These are phyloP conservation scores for Hyaloscypha variabilis DNA, from an alignment of 495 filamentous ascomycete genomes.

Conservation along the genomic window DNA sequence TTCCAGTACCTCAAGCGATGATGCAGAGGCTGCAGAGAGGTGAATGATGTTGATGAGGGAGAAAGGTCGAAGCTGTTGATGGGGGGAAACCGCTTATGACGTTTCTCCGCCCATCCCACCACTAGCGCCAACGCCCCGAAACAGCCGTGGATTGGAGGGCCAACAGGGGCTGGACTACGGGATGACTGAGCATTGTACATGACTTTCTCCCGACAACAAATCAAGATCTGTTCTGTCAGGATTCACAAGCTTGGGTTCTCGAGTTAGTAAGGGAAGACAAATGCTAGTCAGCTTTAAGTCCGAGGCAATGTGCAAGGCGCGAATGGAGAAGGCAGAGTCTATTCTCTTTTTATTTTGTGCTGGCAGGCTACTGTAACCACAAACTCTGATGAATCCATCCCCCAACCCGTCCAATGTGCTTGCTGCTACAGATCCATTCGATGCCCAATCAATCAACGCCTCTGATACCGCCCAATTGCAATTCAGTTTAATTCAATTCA, in stretches of 20 bases:
- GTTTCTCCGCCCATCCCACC: constrained; percentile 22
- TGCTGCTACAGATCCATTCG: constrained; percentile 1
- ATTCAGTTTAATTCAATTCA: not conserved
- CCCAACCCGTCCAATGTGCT: not conserved
- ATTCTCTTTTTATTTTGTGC: not conserved
- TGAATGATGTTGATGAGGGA: not conserved
- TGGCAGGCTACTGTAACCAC: not conserved
- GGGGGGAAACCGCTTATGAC: constrained; percentile 19
- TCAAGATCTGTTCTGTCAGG: not conserved
- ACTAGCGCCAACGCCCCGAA: constrained; percentile 9
- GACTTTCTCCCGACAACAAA: not conserved
- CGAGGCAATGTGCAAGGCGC: not conserved
- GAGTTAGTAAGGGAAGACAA: not conserved
- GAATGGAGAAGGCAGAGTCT: not conserved
- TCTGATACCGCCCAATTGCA: not conserved
- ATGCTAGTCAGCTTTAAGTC: not conserved
- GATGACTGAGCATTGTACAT: constrained; percentile 28
- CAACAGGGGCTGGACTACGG: not conserved
- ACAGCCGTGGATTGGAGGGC: not conserved
- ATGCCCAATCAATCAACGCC: constrained; percentile 1
- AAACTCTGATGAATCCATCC: not conserved
- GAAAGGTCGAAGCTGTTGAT: constrained; percentile 2
- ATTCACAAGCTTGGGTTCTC: not conserved
- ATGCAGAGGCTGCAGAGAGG: not conserved
- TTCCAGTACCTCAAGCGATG: not conserved